A percentile compares a stretch with the other conserved stretches of the same genome.
Conservation (phyloP, 768 basidiomycete genomes). For the Leccinum barrowsii region DNA sequence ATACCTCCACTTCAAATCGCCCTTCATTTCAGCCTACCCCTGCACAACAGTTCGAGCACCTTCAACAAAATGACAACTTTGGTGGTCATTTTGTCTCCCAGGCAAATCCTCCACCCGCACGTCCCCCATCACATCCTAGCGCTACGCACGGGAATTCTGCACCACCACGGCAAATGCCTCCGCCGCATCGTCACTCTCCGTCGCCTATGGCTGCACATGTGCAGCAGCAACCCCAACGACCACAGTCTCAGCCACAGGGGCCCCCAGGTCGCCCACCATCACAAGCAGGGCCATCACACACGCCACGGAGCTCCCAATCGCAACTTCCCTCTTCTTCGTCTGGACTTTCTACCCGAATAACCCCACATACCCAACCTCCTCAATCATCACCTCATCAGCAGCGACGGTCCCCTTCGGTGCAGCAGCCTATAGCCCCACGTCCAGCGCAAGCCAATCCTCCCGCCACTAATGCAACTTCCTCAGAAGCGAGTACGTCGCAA, state of each 20-base stretch:
- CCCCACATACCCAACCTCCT: constrained; percentile 32
- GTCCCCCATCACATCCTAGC: constrained; percentile 44
- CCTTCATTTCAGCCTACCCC: constrained; percentile 52
- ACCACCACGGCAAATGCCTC: constrained; percentile 32
- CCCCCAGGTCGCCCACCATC: constrained; percentile 49
- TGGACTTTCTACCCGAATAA: constrained; percentile 30
- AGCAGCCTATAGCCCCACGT: constrained; percentile 36
- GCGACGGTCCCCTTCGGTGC: constrained; percentile 33
- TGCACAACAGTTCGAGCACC: constrained; percentile 60
- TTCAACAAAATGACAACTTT: constrained; percentile 41
- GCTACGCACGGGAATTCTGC: constrained; percentile 29
- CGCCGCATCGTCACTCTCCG: constrained; percentile 45
- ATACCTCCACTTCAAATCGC: constrained; percentile 36
- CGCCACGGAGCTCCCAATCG: constrained; percentile 41
- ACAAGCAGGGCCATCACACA: constrained; percentile 44
- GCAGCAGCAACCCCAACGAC: constrained; percentile 43
- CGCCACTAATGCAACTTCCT: constrained; percentile 22
- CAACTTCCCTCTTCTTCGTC: constrained; percentile 33
- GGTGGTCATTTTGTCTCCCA: constrained; percentile 34
- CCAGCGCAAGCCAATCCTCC: constrained; percentile 30
- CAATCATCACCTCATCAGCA: constrained; percentile 32
- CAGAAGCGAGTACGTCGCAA: constrained; percentile 16
- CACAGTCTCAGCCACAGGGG: constrained; percentile 58
- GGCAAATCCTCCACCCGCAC: constrained; percentile 38
- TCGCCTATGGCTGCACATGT: constrained; percentile 38